phyloP scores from a whole-genome alignment of 2,329 filamentous ascomycete species.

The Colletotrichum lentis region DNA sequence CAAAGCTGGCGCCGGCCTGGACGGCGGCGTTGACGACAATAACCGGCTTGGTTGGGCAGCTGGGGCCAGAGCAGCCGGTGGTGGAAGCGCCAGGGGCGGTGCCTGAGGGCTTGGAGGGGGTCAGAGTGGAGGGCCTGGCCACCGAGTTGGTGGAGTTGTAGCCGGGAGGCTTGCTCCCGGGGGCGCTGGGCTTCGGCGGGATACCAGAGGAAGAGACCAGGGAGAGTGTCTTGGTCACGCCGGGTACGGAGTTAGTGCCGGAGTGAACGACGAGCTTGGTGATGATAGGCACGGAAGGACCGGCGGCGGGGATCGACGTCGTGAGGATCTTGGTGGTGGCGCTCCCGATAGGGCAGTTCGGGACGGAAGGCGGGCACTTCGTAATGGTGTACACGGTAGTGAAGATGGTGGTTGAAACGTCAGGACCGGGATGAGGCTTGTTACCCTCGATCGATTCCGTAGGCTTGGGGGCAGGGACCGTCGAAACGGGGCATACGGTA shows the following conservation, averaged over 20 bases:
- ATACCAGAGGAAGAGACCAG: neutral
- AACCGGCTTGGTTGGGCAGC: constrained; percentile 23
- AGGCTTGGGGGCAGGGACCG: constrained; percentile 23
- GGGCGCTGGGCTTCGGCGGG: constrained; percentile 39
- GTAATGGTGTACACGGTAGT: constrained; percentile 62
- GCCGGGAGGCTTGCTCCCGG: constrained; percentile 39
- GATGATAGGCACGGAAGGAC: constrained; percentile 1
- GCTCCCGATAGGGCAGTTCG: constrained; percentile 49
- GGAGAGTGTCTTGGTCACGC: constrained; percentile 4
- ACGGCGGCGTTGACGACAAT: constrained; percentile 30
- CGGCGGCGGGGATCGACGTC: constrained; percentile 9
- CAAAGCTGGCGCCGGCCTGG: constrained; percentile 29
- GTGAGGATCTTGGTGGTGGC: constrained; percentile 53
- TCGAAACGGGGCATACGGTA: constrained; percentile 53
- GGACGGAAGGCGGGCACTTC: constrained; percentile 59
- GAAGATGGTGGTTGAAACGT: constrained; percentile 47
- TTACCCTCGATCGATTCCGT: constrained; percentile 27
- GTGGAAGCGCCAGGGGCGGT: constrained; percentile 26
- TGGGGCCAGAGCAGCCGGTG: constrained; percentile 13
- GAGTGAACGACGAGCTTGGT: constrained; percentile 18
- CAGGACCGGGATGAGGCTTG: neutral
- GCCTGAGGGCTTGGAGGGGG: constrained; percentile 25
- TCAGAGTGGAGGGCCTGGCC: constrained; percentile 13
- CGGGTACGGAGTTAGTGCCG: constrained; percentile 6
- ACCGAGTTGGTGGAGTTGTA: constrained; percentile 12